A percentile compares a stretch with the other conserved stretches of the same genome.
phyloP scores from a whole-genome alignment of 139 green algal genomes.

The Micromonas commoda region DNA sequence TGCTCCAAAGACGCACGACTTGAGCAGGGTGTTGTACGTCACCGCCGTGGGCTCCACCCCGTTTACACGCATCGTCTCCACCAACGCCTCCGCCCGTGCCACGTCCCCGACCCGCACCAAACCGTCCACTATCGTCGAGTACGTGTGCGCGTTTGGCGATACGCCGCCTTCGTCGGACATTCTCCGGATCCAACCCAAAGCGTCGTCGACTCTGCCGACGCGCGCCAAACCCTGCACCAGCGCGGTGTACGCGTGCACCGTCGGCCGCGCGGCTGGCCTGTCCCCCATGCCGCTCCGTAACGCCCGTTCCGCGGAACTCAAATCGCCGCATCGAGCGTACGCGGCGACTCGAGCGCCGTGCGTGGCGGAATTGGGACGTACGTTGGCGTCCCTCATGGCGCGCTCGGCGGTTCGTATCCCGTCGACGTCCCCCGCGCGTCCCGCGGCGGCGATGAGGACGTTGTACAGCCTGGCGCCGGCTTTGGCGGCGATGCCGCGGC shows the following conservation, averaged over 20 bases:
- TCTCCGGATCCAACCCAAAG: neutral
- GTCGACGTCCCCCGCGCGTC: neutral
- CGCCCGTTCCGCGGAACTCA: neutral
- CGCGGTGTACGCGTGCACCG: conserved; percentile 17
- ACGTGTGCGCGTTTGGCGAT: conserved; percentile 23
- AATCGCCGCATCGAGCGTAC: neutral
- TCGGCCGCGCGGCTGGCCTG: neutral
- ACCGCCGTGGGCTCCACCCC: conserved; percentile 37
- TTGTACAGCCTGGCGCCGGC: neutral
- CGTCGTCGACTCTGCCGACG: neutral
- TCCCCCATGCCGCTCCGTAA: neutral
- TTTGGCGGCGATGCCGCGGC: neutral
- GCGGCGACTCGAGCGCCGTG: neutral
- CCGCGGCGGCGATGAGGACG: neutral
- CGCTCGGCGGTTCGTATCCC: neutral
- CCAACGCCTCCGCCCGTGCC: neutral
- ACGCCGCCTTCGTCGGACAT: conserved; percentile 6
- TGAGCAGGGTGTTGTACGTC: conserved; percentile 52
- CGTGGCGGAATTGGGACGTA: neutral
- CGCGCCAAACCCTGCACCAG: neutral
- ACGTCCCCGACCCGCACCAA: neutral
- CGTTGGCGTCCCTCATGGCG: neutral
- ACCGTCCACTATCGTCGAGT: conserved; percentile 2
- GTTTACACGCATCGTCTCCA: conserved; percentile 28
- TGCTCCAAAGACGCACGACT: conserved; percentile 30